phyloP scores from a whole-genome alignment of 768 basidiomycete species.

The Termitomyces sp. region DNA sequence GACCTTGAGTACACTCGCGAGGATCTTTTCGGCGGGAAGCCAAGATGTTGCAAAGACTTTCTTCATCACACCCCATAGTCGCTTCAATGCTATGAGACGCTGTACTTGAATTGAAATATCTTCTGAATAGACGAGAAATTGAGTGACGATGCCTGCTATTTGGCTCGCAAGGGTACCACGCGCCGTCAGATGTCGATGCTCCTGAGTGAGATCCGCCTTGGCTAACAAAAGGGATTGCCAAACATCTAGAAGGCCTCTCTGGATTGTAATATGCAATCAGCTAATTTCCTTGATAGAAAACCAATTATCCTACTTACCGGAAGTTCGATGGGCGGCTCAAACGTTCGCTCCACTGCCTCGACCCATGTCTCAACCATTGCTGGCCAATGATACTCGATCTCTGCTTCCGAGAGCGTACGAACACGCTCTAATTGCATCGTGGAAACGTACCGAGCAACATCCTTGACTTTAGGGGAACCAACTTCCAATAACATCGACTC shows the following conservation, averaged over 20 bases:
- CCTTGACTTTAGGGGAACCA: slow-evolving; percentile 18
- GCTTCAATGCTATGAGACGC: slow-evolving; percentile 32
- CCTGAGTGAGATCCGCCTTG: slow-evolving; percentile 37
- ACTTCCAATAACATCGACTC: slow-evolving; percentile 35
- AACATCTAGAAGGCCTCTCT: slow-evolving; percentile 34
- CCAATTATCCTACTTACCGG: slow-evolving; percentile 16
- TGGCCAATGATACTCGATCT: slow-evolving; percentile 34
- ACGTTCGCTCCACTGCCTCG: slow-evolving; percentile 15
- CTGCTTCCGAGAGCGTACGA: slow-evolving; percentile 28
- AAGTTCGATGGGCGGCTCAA: slow-evolving; percentile 7
- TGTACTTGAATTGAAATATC: slow-evolving; percentile 23
- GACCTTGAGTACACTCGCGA: slow-evolving; percentile 38
- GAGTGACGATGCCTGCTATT: slow-evolving; percentile 27
- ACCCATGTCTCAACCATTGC: slow-evolving; percentile 33
- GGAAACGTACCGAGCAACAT: slow-evolving; percentile 20
- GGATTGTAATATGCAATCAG: not conserved
- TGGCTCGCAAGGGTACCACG: slow-evolving; percentile 26
- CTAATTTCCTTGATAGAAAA: not conserved
- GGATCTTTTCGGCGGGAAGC: slow-evolving; percentile 42
- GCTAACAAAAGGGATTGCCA: slow-evolving; percentile 58
- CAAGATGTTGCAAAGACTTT: slow-evolving; percentile 36
- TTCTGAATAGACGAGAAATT: slow-evolving; percentile 25
- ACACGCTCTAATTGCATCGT: slow-evolving; percentile 19
- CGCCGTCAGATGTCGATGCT: slow-evolving; percentile 27
- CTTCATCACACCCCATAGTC: slow-evolving; percentile 47